phyloP scores from a whole-genome alignment of 1,284 basidiomycete species.

The Singerocomus rubriflavus region DNA sequence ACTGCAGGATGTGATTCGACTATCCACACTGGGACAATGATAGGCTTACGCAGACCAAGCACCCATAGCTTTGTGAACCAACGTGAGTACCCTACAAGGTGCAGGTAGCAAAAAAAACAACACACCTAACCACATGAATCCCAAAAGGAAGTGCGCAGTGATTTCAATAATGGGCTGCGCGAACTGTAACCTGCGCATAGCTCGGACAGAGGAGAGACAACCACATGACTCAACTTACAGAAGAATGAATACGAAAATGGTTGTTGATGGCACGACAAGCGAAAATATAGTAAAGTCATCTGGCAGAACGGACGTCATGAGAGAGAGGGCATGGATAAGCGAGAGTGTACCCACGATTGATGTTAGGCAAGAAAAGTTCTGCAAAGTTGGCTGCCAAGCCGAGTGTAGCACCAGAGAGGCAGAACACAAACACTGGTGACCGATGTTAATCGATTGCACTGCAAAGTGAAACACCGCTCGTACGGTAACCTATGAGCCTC shows the following conservation, averaged over 20 bases:
- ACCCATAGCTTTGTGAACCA: constrained; percentile 52
- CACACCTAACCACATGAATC: constrained; percentile 66
- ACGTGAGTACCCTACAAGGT: constrained; percentile 6
- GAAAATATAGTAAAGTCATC: constrained; percentile 69
- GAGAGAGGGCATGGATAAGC: not conserved
- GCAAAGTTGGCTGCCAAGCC: constrained; percentile 67
- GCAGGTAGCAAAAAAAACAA: constrained; percentile 6
- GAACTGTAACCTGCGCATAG: constrained; percentile 54
- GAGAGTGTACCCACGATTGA: constrained; percentile 49
- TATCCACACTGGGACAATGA: not conserved
- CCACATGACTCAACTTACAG: constrained; percentile 38
- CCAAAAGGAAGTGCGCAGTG: constrained; percentile 50
- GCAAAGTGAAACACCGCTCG: constrained; percentile 17
- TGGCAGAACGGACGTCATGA: constrained; percentile 26
- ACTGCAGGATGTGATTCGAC: constrained; percentile 35
- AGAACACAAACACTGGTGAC: constrained; percentile 50
- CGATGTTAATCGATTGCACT: constrained; percentile 7
- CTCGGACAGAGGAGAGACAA: not conserved
- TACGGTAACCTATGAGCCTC: constrained; percentile 50
- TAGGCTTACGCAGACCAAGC: constrained; percentile 66
- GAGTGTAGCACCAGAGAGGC: constrained; percentile 62
- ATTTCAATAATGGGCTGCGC: constrained; percentile 64
- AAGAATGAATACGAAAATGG: constrained; percentile 56
- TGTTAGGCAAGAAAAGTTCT: constrained; percentile 56
- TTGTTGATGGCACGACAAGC: constrained; percentile 58